These are phyloP conservation scores for Phytophthora nicotianae DNA, from an alignment of 352 stramenopile genomes.

Conservation along the genomic window DNA sequence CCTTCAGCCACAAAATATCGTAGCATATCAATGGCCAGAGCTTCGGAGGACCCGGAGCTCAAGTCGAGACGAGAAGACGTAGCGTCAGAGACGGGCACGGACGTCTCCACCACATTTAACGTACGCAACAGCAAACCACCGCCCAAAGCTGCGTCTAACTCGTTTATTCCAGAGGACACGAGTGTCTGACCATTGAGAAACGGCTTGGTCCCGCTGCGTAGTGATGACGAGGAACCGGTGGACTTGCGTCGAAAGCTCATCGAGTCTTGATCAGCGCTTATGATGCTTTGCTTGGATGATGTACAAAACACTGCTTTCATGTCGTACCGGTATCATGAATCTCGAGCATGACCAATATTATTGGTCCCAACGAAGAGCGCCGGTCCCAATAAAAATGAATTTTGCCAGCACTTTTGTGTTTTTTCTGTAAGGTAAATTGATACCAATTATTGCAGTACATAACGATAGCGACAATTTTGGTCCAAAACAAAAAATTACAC, in stretches of 20 bases:
- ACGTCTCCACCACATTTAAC: conserved; percentile 54
- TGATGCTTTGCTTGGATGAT: too few species aligned
- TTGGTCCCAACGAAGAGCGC: too few species aligned
- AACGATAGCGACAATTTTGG: too few species aligned
- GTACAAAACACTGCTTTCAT: too few species aligned
- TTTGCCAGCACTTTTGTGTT: too few species aligned
- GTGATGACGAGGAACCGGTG: neutral
- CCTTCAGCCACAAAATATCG: conserved; percentile 73
- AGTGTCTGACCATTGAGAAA: conserved; percentile 76
- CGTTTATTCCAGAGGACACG: conserved; percentile 52
- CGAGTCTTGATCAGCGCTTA: too few species aligned
- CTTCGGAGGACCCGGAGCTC: conserved; percentile 22
- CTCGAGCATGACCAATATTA: too few species aligned
- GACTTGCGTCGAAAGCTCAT: conserved; percentile 20
- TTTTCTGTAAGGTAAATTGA: too few species aligned
- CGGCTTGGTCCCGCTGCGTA: conserved; percentile 42
- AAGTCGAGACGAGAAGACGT: conserved; percentile 7
- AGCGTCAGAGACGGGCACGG: conserved; percentile 2
- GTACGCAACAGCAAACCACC: conserved; percentile 61
- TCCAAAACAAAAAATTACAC: too few species aligned
- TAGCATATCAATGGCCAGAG: conserved; percentile 55
- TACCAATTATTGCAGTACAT: too few species aligned
- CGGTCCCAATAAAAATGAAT: too few species aligned
- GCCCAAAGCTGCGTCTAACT: conserved; percentile 62
- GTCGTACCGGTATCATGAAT: too few species aligned